Evolutionary conservation across 768 basidiomycete species (phyloP).

Genomic region (Hygrocybe coccinea): DNA sequence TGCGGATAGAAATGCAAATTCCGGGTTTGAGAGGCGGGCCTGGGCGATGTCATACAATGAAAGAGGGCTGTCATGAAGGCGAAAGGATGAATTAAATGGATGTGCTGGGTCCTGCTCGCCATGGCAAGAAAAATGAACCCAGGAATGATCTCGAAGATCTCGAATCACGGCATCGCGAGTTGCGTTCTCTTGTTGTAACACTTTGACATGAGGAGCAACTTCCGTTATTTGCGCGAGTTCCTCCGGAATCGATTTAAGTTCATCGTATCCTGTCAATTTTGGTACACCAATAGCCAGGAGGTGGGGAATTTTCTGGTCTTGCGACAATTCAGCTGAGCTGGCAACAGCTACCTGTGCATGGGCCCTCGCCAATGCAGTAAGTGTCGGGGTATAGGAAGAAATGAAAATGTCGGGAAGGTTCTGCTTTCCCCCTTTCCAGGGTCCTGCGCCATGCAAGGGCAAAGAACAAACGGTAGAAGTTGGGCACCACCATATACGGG

Average conservation of each 20-base stretch:
- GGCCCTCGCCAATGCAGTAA: constrained; percentile 5
- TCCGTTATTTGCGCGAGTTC: constrained; percentile 2
- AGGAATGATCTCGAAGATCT: constrained; percentile 2
- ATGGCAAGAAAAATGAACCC: constrained; percentile 38
- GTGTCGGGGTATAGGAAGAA: constrained; percentile 17
- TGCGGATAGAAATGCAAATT: constrained; percentile 43
- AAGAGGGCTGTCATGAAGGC: constrained; percentile 19
- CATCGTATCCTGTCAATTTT: background rate
- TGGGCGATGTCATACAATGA: constrained; percentile 21
- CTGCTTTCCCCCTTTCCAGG: background rate
- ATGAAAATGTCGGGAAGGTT: constrained; percentile 13
- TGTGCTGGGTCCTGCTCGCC: constrained; percentile 26
- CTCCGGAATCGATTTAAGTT: background rate
- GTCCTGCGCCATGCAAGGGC: constrained; percentile 14
- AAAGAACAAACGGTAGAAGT: constrained; percentile 3
- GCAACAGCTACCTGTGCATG: background rate
- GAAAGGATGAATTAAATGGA: constrained; percentile 24
- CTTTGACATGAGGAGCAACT: background rate
- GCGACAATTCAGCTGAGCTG: background rate
- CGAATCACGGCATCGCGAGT: constrained; percentile 1
- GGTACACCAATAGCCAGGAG: background rate
- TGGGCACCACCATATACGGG: constrained; percentile 12
- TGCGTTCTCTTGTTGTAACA: background rate
- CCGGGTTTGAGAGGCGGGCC: constrained; percentile 21
- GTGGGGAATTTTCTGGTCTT: constrained; percentile 2